Evolutionary conservation across 2,329 filamentous ascomycete genomes (phyloP).

Genomic region (Colletotrichum eleusines): DNA sequence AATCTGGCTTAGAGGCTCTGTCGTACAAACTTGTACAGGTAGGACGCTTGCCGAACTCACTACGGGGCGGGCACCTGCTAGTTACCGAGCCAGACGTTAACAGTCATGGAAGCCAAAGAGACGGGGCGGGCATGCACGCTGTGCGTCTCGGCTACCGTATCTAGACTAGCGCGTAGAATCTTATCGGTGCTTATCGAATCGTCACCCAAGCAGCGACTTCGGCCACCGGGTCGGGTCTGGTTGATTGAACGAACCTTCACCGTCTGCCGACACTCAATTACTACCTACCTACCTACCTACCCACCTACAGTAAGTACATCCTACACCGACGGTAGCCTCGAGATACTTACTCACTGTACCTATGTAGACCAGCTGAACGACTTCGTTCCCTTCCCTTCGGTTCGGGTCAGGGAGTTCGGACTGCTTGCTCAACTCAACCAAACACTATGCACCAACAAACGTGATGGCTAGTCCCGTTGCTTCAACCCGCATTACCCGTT

Average conservation of each 20-base stretch:
- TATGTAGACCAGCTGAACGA: no score
- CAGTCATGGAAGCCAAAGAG: background rate
- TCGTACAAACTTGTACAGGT: no score
- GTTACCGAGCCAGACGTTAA: background rate
- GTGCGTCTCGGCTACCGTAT: slow-evolving; percentile 50
- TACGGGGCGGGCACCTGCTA: background rate
- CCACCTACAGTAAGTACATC: no score
- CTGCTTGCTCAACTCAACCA: background rate
- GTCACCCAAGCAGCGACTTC: background rate
- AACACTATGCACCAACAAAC: background rate
- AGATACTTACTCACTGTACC: no score
- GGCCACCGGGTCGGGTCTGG: background rate
- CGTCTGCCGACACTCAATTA: background rate
- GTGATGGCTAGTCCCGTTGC: background rate
- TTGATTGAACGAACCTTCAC: background rate
- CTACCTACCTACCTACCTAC: background rate
- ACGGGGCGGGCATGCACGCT: slow-evolving; percentile 5
- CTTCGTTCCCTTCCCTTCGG: background rate
- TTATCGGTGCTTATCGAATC: background rate
- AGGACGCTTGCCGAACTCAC: no score
- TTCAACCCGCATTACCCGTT: background rate
- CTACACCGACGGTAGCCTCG: no score
- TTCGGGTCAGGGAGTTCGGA: background rate
- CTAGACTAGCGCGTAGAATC: slow-evolving; percentile 45
- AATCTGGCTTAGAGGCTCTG: no score